Base-by-base conservation (phyloP, 139 green algal genomes). In the Tetradesmus lagerheimii region DNA sequence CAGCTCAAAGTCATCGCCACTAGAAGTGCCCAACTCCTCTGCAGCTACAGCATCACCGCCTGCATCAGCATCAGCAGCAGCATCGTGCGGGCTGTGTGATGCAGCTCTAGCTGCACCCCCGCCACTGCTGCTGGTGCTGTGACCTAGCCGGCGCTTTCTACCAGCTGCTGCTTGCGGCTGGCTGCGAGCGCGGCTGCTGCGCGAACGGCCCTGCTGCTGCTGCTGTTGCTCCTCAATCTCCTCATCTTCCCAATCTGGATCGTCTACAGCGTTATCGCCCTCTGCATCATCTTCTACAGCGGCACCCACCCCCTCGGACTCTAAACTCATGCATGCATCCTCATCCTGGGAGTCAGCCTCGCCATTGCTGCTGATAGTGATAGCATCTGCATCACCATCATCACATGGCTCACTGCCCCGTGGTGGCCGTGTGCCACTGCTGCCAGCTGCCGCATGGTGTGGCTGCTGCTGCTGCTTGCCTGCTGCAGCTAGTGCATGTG, bases 341-440 rank as follows among this genome's bases (percentile, higher is more conserved):
- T 78, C 34, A 29, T 78, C 62, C 14, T 38, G 80, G 45, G 79
- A 85, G 29, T 41, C 50, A 20, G 47, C 81, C 47, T 38, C 81
- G 64, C 81, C 47, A 47, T 74, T 47, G 81, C 81, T 86, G 81
- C 47, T 86, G n/a, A 86, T 77, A 14, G 81, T 86, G 31, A 76
- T 76, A 20, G 47, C 79, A 53, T 35, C 76, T 8, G 47, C 79
- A 53, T 35, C 76, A 37, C 76, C 39, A 18, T 45, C 34, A 38
- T 34, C 50, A 66, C 66, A 76, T 2, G 34, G 50, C 16, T 25
- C 37, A 31, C 27, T 86, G 47, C 41, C 5, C 0, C 18, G 38
- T 25, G 12, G 38, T 20, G 29, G 29, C n/a, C 27, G 41, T 27
- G 27, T 35, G 41, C 79, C 41, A 35, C 79, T 12, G 29, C 43